A percentile compares a stretch with the other conserved stretches of the same genome.
phyloP scores from a whole-genome alignment of 805 yeast species.

The Metschnikowia amazonensis region DNA sequence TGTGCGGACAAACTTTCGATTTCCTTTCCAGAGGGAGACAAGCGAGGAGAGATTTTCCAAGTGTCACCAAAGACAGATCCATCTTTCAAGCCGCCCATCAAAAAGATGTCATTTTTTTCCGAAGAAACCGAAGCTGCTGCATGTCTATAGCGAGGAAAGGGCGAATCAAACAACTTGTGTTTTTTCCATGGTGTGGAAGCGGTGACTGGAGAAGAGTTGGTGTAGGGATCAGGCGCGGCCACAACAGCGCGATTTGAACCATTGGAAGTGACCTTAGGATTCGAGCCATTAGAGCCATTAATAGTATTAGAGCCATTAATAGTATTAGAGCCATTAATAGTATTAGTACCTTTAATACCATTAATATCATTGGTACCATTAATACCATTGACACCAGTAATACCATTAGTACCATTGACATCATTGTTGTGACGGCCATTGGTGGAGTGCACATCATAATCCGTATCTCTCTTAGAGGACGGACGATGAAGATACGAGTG shows the following conservation, averaged over 20 bases:
- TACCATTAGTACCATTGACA: no score
- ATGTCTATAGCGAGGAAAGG: constrained; percentile 94
- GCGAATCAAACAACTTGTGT: constrained; percentile 63
- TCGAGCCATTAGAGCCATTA: no score
- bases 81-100: constrained; percentile 95
- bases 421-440: background rate
- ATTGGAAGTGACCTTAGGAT: constrained; percentile 2
- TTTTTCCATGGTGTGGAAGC: constrained; percentile 60
- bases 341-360: no score
- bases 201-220: background rate
- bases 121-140: constrained; percentile 67
- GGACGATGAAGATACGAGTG: constrained; percentile 18
- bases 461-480: constrained; percentile 13
- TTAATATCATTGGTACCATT: no score
- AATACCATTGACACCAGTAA: no score
- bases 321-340: no score
- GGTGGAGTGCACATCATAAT: constrained; percentile 2
- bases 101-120: constrained; percentile 73
- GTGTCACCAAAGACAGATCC: constrained; percentile 92
- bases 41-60: constrained; percentile 72
- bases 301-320: no score
- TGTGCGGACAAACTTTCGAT: constrained; percentile 29
- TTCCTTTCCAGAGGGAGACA: constrained; percentile 19
- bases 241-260: background rate
- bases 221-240: constrained; percentile 13